Percentiles rank a stretch among this genome's conserved stretches.
Evolutionary conservation across 768 basidiomycete genomes (phyloP).

Genomic region (Cystobasidium tubakii): DNA sequence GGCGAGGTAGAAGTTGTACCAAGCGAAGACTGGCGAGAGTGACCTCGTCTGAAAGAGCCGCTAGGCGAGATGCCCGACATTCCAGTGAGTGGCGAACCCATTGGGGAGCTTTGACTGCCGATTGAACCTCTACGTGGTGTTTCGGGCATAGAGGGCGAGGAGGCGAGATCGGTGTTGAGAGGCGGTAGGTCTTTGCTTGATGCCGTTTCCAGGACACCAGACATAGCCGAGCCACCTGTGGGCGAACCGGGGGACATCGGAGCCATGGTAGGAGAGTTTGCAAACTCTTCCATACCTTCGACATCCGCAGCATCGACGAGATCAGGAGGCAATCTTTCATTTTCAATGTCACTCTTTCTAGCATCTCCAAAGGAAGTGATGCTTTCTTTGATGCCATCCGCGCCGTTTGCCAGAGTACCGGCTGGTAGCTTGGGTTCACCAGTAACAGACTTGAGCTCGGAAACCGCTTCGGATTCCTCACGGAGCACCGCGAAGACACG

Average conservation of each 20-base stretch:
- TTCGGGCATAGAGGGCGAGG: slow-evolving; percentile 7
- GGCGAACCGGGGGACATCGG: slow-evolving; percentile 41
- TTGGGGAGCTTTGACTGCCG: not conserved
- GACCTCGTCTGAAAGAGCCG: slow-evolving; percentile 31
- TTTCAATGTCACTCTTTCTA: slow-evolving; percentile 75
- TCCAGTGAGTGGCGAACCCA: not conserved
- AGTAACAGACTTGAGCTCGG: slow-evolving; percentile 86
- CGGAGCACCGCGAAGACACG: slow-evolving; percentile 92
- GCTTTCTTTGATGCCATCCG: slow-evolving; percentile 90
- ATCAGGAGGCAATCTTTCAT: slow-evolving; percentile 94
- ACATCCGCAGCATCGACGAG: slow-evolving; percentile 62
- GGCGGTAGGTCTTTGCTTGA: slow-evolving; percentile 7
- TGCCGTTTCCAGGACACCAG: slow-evolving; percentile 4
- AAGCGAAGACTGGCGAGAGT: slow-evolving; percentile 37
- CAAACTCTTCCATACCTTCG: slow-evolving; percentile 54
- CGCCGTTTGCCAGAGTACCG: slow-evolving; percentile 74
- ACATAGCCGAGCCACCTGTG: slow-evolving; percentile 19
- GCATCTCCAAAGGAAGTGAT: slow-evolving; percentile 93
- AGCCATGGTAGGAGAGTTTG: slow-evolving; percentile 58
- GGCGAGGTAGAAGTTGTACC: slow-evolving; percentile 61
- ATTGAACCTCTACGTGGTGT: not conserved
- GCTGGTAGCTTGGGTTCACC: slow-evolving; percentile 72
- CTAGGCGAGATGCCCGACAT: not conserved
- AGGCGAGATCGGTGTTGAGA: not conserved
- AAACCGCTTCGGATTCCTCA: slow-evolving; percentile 95